Evolutionary conservation across 805 yeast species (phyloP).

Genomic region (Groenewaldozyma salmanticensis): DNA sequence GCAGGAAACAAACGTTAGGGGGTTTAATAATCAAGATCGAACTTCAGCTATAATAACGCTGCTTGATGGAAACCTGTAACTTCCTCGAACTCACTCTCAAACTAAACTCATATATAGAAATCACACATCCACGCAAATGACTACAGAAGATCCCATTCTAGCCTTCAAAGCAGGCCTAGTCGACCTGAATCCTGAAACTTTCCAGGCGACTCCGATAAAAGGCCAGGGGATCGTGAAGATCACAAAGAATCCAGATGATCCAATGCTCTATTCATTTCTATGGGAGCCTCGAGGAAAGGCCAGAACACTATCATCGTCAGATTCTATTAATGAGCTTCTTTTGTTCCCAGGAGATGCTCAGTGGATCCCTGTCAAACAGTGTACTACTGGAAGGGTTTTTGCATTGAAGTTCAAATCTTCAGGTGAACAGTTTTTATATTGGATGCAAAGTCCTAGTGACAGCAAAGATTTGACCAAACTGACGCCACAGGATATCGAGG

Average conservation of each 20-base stretch:
- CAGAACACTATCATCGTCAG: constrained; percentile 16
- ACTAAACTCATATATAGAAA: no score
- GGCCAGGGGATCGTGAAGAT: constrained; percentile 59
- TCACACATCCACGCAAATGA: no score
- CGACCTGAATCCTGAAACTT: constrained; percentile 46
- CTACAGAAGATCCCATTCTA: constrained; percentile 10
- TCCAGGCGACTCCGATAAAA: constrained; percentile 59
- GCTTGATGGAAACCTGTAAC: no score
- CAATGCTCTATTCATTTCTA: constrained; percentile 55
- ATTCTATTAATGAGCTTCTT: constrained; percentile 42
- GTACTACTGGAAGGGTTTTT: constrained; percentile 70
- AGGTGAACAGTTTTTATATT: constrained; percentile 45
- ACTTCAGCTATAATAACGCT: no score
- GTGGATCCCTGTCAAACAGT: constrained; percentile 59
- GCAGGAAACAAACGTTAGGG: no score
- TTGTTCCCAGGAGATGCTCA: constrained; percentile 81
- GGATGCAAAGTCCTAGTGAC: constrained; percentile 69
- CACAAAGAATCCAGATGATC: constrained; percentile 57
- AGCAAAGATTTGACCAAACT: constrained; percentile 43
- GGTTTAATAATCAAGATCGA: no score
- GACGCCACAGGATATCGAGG: constrained; percentile 47
- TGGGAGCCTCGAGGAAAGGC: constrained; percentile 57
- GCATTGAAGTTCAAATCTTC: constrained; percentile 54
- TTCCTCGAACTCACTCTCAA: no score
- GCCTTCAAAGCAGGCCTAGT: constrained; percentile 77